A percentile compares a stretch with the other conserved stretches of the same genome.
Conservation (phyloP, 129 eudicot genomes). For the Gnaphalium uliginosum region DNA sequence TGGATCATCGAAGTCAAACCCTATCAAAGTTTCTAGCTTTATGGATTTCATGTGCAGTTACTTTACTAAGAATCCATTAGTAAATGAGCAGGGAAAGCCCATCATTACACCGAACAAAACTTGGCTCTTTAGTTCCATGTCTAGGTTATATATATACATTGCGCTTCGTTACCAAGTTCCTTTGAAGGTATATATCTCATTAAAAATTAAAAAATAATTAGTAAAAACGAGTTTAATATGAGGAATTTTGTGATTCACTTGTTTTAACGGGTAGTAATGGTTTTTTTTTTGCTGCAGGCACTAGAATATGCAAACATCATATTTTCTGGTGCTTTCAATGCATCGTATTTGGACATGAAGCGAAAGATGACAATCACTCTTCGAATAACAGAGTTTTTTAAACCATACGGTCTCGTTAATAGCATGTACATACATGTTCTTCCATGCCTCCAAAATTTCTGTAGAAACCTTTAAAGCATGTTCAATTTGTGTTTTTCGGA, state of each 20-base stretch:
- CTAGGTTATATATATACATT: slow-evolving; percentile 63
- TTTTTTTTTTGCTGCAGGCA: background rate
- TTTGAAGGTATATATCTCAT: background rate
- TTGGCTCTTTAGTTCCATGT: slow-evolving; percentile 54
- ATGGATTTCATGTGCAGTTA: slow-evolving; percentile 5
- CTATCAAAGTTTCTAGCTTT: slow-evolving; percentile 15
- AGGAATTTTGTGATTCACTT: background rate
- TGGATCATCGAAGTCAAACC: slow-evolving; percentile 42
- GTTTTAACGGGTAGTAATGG: background rate
- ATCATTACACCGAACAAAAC: slow-evolving; percentile 47
- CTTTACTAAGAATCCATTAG: slow-evolving; percentile 39
- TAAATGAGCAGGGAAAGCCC: slow-evolving; percentile 35
- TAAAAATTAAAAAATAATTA: background rate
- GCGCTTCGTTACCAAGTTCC: background rate
- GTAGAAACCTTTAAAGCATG: too few species aligned
- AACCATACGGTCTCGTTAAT: slow-evolving; percentile 11
- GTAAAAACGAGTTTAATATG: too few species aligned
- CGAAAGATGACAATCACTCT: slow-evolving; percentile 7
- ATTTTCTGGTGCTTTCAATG: slow-evolving; percentile 3
- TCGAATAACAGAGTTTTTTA: slow-evolving; percentile 19
- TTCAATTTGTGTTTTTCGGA: too few species aligned
- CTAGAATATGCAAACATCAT: slow-evolving; percentile 17
- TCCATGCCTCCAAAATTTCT: too few species aligned
- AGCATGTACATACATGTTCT: background rate
- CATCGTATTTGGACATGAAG: slow-evolving; percentile 2